Evolutionary conservation across 1,284 basidiomycete species (phyloP).

Genomic region (Phylloboletellus chloephorus): DNA sequence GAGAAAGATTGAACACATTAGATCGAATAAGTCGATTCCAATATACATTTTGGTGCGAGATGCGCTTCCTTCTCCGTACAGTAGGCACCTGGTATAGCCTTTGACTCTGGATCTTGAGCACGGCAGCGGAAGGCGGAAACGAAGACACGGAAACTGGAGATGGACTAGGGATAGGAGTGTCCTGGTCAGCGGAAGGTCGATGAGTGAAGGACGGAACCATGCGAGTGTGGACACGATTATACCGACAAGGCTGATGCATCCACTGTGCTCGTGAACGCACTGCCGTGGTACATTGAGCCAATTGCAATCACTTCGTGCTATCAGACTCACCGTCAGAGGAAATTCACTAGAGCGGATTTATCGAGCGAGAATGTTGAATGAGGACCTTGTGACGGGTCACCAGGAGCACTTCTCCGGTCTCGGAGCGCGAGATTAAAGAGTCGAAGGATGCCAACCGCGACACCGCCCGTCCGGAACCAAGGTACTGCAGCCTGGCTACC

Average conservation of each 20-base stretch:
- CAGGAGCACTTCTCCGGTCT: slow-evolving; percentile 1
- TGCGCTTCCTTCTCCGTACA: slow-evolving; percentile 52
- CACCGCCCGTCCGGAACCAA: no score
- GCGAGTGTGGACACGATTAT: no score
- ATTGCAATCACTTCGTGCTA: neutral
- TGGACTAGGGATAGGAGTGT: neutral
- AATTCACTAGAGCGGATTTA: no score
- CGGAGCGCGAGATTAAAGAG: no score
- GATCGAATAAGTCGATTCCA: slow-evolving; percentile 48
- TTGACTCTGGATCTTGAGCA: slow-evolving; percentile 17
- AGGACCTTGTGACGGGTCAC: no score
- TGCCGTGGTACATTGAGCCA: no score
- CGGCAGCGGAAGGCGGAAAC: neutral
- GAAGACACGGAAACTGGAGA: neutral
- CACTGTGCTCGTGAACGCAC: no score
- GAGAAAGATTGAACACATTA: slow-evolving; percentile 53
- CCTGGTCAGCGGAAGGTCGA: neutral
- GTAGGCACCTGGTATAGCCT: slow-evolving; percentile 38
- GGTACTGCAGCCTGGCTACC: no score
- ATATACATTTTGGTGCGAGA: slow-evolving; percentile 50
- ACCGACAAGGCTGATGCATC: no score
- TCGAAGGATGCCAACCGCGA: no score
- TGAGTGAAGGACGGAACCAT: slow-evolving; percentile 6
- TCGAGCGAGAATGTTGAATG: no score
- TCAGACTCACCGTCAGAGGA: slow-evolving; percentile 2